Percentiles rank a stretch among this genome's conserved stretches.
phyloP scores from a whole-genome alignment of 768 basidiomycete species.

The Hygrocybe punicea region DNA sequence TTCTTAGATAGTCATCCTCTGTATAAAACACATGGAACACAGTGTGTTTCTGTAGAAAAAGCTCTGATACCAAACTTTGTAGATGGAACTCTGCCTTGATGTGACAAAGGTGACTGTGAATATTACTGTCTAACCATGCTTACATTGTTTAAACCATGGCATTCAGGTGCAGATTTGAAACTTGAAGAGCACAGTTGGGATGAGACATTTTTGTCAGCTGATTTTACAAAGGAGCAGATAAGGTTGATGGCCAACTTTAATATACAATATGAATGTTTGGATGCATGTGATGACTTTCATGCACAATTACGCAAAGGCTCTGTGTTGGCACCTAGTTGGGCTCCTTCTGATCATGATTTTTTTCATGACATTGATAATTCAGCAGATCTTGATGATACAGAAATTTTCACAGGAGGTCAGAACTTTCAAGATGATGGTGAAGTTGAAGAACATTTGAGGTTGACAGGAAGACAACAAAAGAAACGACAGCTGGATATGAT shows the following conservation, averaged over 20 bases:
- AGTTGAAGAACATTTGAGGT: not conserved
- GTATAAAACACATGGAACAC: constrained; percentile 9
- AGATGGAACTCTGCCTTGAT: constrained; percentile 25
- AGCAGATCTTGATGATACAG: constrained; percentile 1
- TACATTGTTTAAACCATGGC: constrained; percentile 35
- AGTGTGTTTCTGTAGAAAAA: not conserved
- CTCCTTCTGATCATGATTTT: not conserved
- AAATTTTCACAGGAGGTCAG: constrained; percentile 6
- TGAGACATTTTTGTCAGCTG: constrained; percentile 15
- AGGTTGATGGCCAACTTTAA: constrained; percentile 25
- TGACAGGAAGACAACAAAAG: constrained; percentile 3
- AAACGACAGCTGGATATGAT: not conserved
- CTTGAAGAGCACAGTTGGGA: constrained; percentile 16
- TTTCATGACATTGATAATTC: not conserved
- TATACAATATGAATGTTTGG: constrained; percentile 26
- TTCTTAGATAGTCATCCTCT: constrained; percentile 12
- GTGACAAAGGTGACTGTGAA: constrained; percentile 31
- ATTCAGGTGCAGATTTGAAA: constrained; percentile 28
- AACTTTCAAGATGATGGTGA: constrained; percentile 3
- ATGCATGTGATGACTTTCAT: constrained; percentile 24
- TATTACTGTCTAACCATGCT: constrained; percentile 34
- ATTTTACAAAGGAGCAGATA: constrained; percentile 10
- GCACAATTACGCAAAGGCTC: constrained; percentile 11
- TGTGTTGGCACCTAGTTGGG: not conserved
- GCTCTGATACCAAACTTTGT: constrained; percentile 29